phyloP scores from a whole-genome alignment of 2,329 filamentous ascomycete genomes.

The Cadophora malorum region DNA sequence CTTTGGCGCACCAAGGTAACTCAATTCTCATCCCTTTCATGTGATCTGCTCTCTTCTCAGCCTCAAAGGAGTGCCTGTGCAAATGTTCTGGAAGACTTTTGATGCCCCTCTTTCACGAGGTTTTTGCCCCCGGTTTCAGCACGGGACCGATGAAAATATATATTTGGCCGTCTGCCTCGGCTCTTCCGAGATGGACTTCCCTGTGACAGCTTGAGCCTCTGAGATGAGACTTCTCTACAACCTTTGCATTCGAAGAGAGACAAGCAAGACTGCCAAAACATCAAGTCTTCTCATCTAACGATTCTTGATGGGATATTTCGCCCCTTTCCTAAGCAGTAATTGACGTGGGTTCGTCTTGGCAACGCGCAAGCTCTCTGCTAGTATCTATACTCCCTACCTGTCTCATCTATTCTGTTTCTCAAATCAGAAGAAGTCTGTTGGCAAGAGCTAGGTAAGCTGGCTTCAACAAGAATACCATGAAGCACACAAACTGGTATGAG shows the following conservation, averaged over 20 bases:
- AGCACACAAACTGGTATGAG: neutral
- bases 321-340: too few species aligned
- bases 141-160: constrained; percentile 6
- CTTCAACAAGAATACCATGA: too few species aligned
- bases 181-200: neutral
- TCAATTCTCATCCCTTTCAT: neutral
- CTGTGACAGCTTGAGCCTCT: neutral
- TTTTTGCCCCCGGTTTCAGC: neutral
- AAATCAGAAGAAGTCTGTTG: too few species aligned
- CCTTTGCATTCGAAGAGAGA: neutral
- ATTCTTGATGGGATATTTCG: too few species aligned
- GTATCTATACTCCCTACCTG: too few species aligned
- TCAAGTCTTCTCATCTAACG: neutral
- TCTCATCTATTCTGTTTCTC: too few species aligned
- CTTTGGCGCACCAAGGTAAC: neutral
- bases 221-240: neutral
- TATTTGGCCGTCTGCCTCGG: neutral
- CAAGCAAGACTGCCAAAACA: neutral
- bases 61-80: neutral
- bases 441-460: too few species aligned
- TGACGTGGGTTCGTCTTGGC: too few species aligned
- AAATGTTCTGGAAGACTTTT: constrained; percentile 10
- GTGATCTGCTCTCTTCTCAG: neutral
- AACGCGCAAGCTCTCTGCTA: too few species aligned
- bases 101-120: constrained; percentile 12